phyloP scores from a whole-genome alignment of 78 protist species.

The Dictyostelium capitatum region DNA sequence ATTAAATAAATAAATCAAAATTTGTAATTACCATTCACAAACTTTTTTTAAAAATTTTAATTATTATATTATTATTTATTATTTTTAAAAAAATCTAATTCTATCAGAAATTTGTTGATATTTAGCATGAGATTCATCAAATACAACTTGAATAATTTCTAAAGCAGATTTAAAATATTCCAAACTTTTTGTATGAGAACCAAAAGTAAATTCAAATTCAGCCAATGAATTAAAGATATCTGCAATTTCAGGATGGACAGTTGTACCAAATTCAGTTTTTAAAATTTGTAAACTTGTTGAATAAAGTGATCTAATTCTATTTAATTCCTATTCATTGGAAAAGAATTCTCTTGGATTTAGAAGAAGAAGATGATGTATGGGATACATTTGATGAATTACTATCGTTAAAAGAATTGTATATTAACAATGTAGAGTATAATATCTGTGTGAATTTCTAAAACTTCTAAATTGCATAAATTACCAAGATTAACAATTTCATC shows the following conservation, averaged over 20 bases:
- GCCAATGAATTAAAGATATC: slow-evolving; percentile 29
- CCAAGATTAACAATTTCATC: too few relatives aligned
- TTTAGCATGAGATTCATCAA: slow-evolving; percentile 45
- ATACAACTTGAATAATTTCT: slow-evolving; percentile 22
- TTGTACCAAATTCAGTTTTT: slow-evolving; percentile 49
- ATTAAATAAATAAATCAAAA: too few relatives aligned
- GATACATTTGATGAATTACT: too few relatives aligned
- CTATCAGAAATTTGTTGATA: slow-evolving; percentile 19
- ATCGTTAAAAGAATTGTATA: too few relatives aligned
- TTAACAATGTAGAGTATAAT: too few relatives aligned
- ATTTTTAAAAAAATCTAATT: slow-evolving; percentile 57
- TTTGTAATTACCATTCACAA: too few relatives aligned
- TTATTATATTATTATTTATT: too few relatives aligned
- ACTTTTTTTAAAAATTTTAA: too few relatives aligned
- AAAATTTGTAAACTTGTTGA: background rate
- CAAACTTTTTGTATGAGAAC: slow-evolving; percentile 20
- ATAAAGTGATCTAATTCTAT: background rate
- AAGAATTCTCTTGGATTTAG: background rate
- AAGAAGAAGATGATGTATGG: too few relatives aligned
- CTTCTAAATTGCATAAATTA: too few relatives aligned
- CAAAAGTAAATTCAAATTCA: slow-evolving; percentile 38
- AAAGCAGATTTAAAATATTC: slow-evolving; percentile 33
- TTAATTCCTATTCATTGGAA: background rate
- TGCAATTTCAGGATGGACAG: slow-evolving; percentile 54
- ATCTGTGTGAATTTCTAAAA: too few relatives aligned